Percentiles rank a stretch among this genome's conserved stretches.
These are phyloP conservation scores for Leucoagaricus sp. DNA, from an alignment of 1,284 basidiomycete species.

Conservation along the genomic window DNA sequence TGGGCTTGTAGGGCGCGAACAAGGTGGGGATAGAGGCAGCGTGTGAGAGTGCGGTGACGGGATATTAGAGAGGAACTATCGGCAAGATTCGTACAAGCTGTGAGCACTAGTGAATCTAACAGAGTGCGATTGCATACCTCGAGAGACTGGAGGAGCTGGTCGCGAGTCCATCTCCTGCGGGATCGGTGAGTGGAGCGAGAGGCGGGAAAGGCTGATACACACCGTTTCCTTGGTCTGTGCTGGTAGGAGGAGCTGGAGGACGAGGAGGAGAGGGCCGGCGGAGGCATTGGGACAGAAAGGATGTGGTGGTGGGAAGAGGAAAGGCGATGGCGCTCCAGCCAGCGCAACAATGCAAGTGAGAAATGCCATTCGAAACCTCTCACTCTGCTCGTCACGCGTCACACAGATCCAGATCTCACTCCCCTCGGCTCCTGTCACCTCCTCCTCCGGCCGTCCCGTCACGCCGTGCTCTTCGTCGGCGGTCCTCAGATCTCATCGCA, in stretches of 20 bases:
- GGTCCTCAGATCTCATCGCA: neutral
- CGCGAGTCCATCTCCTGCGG: conserved; percentile 57
- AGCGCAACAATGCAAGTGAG: conserved; percentile 38
- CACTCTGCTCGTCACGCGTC: conserved; percentile 9
- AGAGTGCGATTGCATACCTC: conserved; percentile 37
- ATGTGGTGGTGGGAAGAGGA: conserved; percentile 43
- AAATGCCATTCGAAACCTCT: conserved; percentile 20
- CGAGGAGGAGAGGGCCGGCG: conserved; percentile 18
- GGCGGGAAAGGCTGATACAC: conserved; percentile 10
- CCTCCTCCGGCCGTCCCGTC: conserved; percentile 3
- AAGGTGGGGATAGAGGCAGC: conserved; percentile 67
- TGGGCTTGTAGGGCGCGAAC: conserved; percentile 64
- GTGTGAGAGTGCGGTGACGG: conserved; percentile 57
- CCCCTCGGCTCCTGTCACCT: conserved; percentile 11
- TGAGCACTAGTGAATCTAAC: conserved; percentile 12
- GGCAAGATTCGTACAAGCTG: conserved; percentile 21
- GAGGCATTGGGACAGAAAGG: conserved; percentile 21
- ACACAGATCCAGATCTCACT: conserved; percentile 14
- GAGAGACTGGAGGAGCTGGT: conserved; percentile 61
- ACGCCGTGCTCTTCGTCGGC: conserved; percentile 10
- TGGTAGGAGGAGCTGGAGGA: conserved; percentile 21
- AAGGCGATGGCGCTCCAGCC: conserved; percentile 34
- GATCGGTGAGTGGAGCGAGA: conserved; percentile 22
- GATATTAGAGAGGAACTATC: conserved; percentile 60
- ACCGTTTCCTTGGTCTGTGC: conserved; percentile 34